Percentiles rank a stretch among this genome's conserved stretches.
These are phyloP conservation scores for Collariella sp. DNA, from an alignment of 495 filamentous ascomycete genomes.

Conservation along the genomic window DNA sequence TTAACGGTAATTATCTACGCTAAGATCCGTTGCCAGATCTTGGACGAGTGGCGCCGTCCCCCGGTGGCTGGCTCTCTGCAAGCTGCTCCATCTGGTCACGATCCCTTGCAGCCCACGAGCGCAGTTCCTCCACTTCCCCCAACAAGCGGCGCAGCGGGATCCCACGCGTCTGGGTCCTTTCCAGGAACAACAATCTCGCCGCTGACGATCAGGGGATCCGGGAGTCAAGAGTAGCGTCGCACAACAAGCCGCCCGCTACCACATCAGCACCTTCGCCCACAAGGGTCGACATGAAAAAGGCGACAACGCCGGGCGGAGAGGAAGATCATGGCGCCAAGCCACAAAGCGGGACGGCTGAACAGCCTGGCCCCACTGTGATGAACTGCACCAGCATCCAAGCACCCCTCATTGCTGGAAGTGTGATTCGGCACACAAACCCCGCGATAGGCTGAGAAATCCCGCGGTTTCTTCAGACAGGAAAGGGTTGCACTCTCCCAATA, in stretches of 20 bases:
- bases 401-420: background rate
- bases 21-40: conserved; percentile 11
- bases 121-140: background rate
- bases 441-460: conserved; percentile 24
- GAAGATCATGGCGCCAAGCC: background rate
- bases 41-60: background rate
- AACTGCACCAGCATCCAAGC: background rate
- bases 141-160: too few relatives aligned
- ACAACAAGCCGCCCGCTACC: background rate
- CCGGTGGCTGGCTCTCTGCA: background rate
- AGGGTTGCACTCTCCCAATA: conserved; percentile 25
- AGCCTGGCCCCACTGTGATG: background rate
- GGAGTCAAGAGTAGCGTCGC: conserved; percentile 5
- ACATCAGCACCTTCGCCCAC: background rate
- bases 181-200: conserved; percentile 7
- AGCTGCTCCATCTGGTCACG: background rate
- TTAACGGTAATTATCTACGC: conserved; percentile 14
- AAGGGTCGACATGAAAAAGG: background rate
- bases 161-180: background rate
- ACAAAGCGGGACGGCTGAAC: background rate
- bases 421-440: background rate
- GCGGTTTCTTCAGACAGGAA: conserved; percentile 18
- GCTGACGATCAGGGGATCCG: conserved; percentile 7
- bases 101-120: background rate
- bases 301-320: too few relatives aligned